These are phyloP conservation scores for Tolypocladium cylindrosporum DNA, from an alignment of 2,329 filamentous ascomycete species.

Conservation along the genomic window DNA sequence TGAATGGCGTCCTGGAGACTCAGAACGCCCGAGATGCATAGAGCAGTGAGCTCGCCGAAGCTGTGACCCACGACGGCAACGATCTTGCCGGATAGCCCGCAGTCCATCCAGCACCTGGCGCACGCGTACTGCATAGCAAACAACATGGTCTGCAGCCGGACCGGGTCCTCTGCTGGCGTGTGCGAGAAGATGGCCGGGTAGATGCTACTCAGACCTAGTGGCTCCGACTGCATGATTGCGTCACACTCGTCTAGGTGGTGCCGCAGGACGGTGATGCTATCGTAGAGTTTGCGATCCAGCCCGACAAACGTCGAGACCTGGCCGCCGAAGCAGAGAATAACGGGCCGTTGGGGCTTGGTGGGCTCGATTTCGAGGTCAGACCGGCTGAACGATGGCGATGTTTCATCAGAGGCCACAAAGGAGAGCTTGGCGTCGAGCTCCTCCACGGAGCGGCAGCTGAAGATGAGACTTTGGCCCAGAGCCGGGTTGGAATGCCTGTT, in stretches of 20 bases:
- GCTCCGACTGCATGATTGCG: background rate
- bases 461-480: too few relatives aligned
- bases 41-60: background rate
- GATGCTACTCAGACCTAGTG: background rate
- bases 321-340: background rate
- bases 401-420: too few relatives aligned
- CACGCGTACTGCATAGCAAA: background rate
- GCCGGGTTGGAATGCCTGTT: too few relatives aligned
- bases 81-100: background rate
- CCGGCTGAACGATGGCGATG: too few relatives aligned
- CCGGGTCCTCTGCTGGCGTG: background rate
- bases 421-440: too few relatives aligned
- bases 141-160: background rate
- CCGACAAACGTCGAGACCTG: background rate
- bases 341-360: background rate
- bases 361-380: too few relatives aligned
- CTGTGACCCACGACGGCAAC: background rate
- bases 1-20: background rate
- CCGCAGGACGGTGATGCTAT: background rate
- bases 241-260: background rate
- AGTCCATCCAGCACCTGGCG: background rate
- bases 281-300: background rate
- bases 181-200: background rate
- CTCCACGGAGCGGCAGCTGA: too few relatives aligned
- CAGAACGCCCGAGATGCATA: background rate